Evolutionary conservation across 805 yeast genomes (phyloP).

Genomic region (Candida schatavii): DNA sequence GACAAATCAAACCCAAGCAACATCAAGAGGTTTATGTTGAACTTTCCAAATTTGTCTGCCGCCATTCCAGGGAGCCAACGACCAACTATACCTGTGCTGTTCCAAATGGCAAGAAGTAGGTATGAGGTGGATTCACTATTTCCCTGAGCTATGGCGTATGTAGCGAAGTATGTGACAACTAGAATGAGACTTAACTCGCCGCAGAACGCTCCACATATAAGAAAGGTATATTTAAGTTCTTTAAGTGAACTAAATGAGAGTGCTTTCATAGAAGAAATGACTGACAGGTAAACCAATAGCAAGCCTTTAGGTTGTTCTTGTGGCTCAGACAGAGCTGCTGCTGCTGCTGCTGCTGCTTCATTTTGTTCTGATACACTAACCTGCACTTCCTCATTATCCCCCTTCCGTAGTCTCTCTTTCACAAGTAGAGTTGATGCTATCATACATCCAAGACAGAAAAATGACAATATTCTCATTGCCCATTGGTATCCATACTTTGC

Average conservation of each 20-base stretch:
- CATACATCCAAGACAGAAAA: slow-evolving; percentile 16
- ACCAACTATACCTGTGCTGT: slow-evolving; percentile 29
- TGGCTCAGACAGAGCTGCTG: neutral
- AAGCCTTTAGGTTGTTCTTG: neutral
- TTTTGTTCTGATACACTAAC: too few species aligned
- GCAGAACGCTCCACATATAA: slow-evolving; percentile 30
- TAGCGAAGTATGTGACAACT: slow-evolving; percentile 30
- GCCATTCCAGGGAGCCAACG: slow-evolving; percentile 29
- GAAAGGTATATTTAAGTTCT: slow-evolving; percentile 22
- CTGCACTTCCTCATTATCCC: neutral
- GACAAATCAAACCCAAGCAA: slow-evolving; percentile 20
- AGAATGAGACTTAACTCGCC: slow-evolving; percentile 28
- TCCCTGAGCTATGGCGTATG: slow-evolving; percentile 33
- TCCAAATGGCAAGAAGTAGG: slow-evolving; percentile 26
- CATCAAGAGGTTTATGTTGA: slow-evolving; percentile 33
- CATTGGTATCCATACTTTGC: slow-evolving; percentile 47
- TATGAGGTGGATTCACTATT: slow-evolving; percentile 25
- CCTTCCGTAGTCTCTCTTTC: slow-evolving; percentile 13
- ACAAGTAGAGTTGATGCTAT: slow-evolving; percentile 13
- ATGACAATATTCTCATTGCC: slow-evolving; percentile 47
- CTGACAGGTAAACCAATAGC: neutral
- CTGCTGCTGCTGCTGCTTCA: neutral
- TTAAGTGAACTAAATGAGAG: slow-evolving; percentile 11
- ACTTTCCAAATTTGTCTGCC: slow-evolving; percentile 27
- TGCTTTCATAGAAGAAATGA: slow-evolving; percentile 2